These are phyloP conservation scores for Stagonosporopsis rhizophila DNA, from an alignment of 2,329 filamentous ascomycete species.

Conservation along the genomic window DNA sequence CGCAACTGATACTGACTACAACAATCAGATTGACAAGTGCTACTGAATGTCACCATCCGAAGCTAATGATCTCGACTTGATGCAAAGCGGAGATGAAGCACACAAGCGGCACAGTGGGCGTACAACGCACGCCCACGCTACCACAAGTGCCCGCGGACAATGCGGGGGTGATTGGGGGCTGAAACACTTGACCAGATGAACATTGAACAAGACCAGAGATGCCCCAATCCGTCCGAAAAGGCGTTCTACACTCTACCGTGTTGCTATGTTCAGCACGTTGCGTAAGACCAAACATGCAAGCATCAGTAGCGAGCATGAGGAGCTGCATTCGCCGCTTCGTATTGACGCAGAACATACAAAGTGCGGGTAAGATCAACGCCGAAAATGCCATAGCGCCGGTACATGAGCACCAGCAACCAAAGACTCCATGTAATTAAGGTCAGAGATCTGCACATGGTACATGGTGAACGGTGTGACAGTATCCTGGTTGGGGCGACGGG, in stretches of 20 bases:
- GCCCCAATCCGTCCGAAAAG: background rate
- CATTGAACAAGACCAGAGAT: constrained; percentile 7
- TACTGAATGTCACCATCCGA: background rate
- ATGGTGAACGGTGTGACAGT: constrained; percentile 9
- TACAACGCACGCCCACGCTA: constrained; percentile 15
- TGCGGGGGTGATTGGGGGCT: constrained; percentile 29
- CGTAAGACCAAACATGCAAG: background rate
- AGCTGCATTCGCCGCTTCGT: constrained; percentile 8
- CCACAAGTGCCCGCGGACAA: constrained; percentile 10
- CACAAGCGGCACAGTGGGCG: background rate
- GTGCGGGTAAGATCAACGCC: constrained; percentile 2
- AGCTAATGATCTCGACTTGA: background rate
- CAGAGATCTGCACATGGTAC: constrained; percentile 21
- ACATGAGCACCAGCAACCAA: background rate
- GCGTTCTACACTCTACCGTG: background rate
- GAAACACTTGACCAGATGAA: constrained; percentile 22
- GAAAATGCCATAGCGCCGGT: background rate
- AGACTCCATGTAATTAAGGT: background rate
- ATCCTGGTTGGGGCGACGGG: constrained; percentile 10
- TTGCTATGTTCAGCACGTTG: background rate
- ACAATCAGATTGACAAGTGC: background rate
- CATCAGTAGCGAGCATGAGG: background rate
- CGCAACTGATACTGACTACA: background rate
- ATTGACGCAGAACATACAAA: background rate
- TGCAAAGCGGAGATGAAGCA: constrained; percentile 5